Evolutionary conservation across 129 eudicot genomes (phyloP), one percentile per base, ranked within the genome.

Genomic region (Gnaphalium uliginosum): DNA sequence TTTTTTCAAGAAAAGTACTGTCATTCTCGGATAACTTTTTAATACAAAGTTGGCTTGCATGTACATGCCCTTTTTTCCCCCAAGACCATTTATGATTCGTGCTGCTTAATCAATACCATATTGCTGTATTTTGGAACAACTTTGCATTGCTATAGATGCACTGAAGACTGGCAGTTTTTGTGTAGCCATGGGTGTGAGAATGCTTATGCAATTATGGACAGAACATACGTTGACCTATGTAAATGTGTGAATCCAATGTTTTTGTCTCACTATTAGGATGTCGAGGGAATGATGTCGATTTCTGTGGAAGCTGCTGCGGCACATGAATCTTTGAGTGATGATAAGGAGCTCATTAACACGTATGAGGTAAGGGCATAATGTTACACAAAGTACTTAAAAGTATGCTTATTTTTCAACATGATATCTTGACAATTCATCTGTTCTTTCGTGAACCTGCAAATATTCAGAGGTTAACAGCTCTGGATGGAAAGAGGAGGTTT

Each of bases 261-360:
- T 78, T 78, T 56, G 26, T 21, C 1, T 22, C 25, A 74, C 63
- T 75, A 37, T 73, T 73, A 95, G 99, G 99, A 95, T 80, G 91
- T 95, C 66, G 99, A 91, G 82, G 99, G 99, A 23, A 91, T 95
- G 99, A 89, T 95, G 97, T 91, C 99, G 4, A 95, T 95, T 66
- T 95, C 99, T 58, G 92, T 82, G 33, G 99, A 95, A 83, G 99
- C 99, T 74, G 78, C 97, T 64, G 99, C 85, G 78, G 99, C 99
- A 22, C 91, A 84, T 58, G 92, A 91, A 67, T 91, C 99, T 61
- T 75, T 95, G 75, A 89, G 89, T 73, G 94, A 95, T 83, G 97
- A 95, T 69, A 95, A 83, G 84, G 99, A 95, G 81, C 96, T 95
- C 53, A 89, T 87, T 23, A 91, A 89, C 83, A 91, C 99, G 37